Evolutionary conservation across 169 alveolate species (phyloP), one percentile per base, ranked within the genome.

Genomic region (Miamiensis avidus): DNA sequence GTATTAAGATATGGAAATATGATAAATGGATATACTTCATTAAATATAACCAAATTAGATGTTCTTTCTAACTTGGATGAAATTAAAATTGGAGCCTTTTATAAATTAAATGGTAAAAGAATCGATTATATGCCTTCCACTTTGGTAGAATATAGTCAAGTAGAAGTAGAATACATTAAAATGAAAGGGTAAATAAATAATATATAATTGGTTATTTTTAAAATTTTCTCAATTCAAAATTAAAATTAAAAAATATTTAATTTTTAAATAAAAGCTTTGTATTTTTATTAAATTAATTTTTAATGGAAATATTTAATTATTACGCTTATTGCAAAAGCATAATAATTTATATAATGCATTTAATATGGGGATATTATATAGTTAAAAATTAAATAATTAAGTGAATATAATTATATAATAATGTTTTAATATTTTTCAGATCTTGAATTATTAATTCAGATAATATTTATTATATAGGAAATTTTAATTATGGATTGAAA

Each of bases 11-110:
- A 91, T 76, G 78, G 91, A 26, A 69, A 78, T 33, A 83, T 79
- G 82, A 82, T 97, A 28, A 96, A 96, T 87, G 94, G 97, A 16
- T 93, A 89, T 82, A 83, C 95, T 82, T 90, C 96, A 31, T 81
- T 98, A 29, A 97, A 97, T 89, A 84, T 98, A 75, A 98, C 99
- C 26, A 98, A 98, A 89, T 89, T 98, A 82, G 99, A 98, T 85
- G 98, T 98, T 26, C 91, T 98, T 28, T 92, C 98, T 11, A 98
- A 98, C 0, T 84, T 98, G 32, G 92, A 92, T 65, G 96, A 95
- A 85, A 87, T 98, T 25, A 92, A 91, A 72, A 89, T 98, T 26
- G 97, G 98, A 32, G 93, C 94, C 85, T 88, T 90, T 29, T 97
- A 96, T 84, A 86, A 87, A 64, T 65, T 93, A 29, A 91, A 89